phyloP scores from a whole-genome alignment of 192 early-diverging fungal genomes.

The Podila verticillata region DNA sequence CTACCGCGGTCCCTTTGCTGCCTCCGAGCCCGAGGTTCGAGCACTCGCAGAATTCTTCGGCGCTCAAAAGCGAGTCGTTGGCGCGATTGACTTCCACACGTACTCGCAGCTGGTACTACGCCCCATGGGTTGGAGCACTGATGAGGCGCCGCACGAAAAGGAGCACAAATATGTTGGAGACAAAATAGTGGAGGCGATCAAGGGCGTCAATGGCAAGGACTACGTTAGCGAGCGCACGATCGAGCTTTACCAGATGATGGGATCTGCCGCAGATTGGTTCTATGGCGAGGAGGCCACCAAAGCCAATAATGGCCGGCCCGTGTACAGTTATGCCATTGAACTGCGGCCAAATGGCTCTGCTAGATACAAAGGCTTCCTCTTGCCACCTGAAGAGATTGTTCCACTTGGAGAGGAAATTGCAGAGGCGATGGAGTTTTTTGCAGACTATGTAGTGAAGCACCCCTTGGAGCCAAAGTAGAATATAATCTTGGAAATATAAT shows the following conservation, averaged over 20 bases:
- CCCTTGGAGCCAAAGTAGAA: slow-evolving; percentile 2
- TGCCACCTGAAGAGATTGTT: slow-evolving; percentile 64
- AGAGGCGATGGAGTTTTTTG: slow-evolving; percentile 19
- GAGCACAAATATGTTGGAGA: slow-evolving; percentile 52
- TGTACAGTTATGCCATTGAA: slow-evolving; percentile 67
- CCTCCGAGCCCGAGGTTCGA: slow-evolving; percentile 56
- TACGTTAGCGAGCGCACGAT: slow-evolving; percentile 58
- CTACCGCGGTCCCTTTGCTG: slow-evolving; percentile 50
- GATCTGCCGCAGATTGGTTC: slow-evolving; percentile 63
- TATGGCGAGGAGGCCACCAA: slow-evolving; percentile 52
- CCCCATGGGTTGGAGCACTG: slow-evolving; percentile 55
- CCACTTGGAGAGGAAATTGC: slow-evolving; percentile 61
- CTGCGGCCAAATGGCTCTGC: slow-evolving; percentile 54
- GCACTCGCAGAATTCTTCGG: slow-evolving; percentile 60
- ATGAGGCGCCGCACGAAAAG: slow-evolving; percentile 25
- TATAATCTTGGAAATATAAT: too few species aligned
- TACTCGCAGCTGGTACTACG: slow-evolving; percentile 68
- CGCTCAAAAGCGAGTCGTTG: slow-evolving; percentile 59
- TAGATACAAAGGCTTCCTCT: slow-evolving; percentile 59
- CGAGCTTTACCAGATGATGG: slow-evolving; percentile 62
- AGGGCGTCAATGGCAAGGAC: slow-evolving; percentile 56
- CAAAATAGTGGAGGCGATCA: slow-evolving; percentile 49
- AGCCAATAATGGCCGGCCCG: slow-evolving; percentile 30
- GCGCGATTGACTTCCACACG: slow-evolving; percentile 67
- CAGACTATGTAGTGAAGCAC: not conserved